Base-by-base conservation (phyloP, 371 early-diverging fungal species). In the Rhizopus sp. region DNA sequence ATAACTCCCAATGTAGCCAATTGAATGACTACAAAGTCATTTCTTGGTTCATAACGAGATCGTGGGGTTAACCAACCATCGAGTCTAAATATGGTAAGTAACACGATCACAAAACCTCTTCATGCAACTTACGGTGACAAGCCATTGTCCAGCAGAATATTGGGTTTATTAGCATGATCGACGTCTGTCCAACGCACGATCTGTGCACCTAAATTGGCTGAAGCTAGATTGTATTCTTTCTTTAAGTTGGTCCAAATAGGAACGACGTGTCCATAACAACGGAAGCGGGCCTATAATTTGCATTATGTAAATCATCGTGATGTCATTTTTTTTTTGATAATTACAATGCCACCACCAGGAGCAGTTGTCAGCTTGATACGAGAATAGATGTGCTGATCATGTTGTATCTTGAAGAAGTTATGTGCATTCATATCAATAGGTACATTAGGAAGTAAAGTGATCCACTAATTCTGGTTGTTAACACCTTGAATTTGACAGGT, bases 261-360 rank as follows among this genome's bases (percentile, higher is more conserved):
- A 17, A 68, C 65, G 42, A 92, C 84, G 10, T 73, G 73, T 3
- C 94, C 94, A 66, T 85, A 91, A 35, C 84, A 86, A 23, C 93
- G 82, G 53, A 93, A 81, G 15, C 94, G 86, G 32, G 82, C 82
- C 83, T 82, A 50, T 23, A 23, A 23, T 23, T 23, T 47, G 17
- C 7, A 29, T 16, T 13, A 31, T 30, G 0, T 10, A 35, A 12
- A 35, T 4, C 51, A 33, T 34, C 12, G 34, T 31, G 29, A 38
- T 44, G 42, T 39, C 17, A 41, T 33, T 15, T 10, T 52, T n/a
- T n/a, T 34, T 40, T 1, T 13, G 15, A 9, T 13, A 53, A 62
- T 51, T 66, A 86, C 87, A 50, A 93, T 82, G 34, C 93, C 94
- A 50, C 93, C 93, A 60, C 92, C 94, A 5, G 94, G 93, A 60